Evolutionary conservation across 257 asterid genomes (phyloP).

Genomic region (Plantago elongata): DNA sequence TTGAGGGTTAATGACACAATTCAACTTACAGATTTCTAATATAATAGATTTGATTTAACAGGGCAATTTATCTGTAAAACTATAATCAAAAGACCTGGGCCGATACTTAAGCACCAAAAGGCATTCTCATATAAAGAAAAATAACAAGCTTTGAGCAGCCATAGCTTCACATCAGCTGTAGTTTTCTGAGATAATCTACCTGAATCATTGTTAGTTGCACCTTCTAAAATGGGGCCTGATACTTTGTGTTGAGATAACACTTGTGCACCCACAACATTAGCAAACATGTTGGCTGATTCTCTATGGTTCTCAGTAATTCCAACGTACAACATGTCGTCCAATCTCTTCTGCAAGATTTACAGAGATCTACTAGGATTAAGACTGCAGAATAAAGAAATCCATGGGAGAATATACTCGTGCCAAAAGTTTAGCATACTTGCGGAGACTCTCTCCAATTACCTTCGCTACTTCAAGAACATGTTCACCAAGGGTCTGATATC

Average conservation of each 20-base stretch:
- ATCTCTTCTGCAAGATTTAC: slow-evolving; percentile 77
- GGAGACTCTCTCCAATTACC: slow-evolving; percentile 42
- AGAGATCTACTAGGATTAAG: slow-evolving; percentile 32
- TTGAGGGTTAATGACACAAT: no score
- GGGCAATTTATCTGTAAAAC: no score
- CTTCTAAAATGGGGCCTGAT: slow-evolving; percentile 34
- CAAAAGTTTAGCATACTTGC: slow-evolving; percentile 8
- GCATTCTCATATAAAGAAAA: no score
- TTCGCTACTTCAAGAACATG: slow-evolving; percentile 89
- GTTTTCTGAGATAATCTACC: slow-evolving; percentile 33
- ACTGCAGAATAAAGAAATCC: slow-evolving; percentile 20
- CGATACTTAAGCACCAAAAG: no score
- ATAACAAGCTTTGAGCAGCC: no score
- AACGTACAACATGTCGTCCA: slow-evolving; percentile 82
- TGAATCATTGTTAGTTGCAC: slow-evolving; percentile 31
- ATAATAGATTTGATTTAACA: no score
- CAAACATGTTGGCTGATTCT: slow-evolving; percentile 90
- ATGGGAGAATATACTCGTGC: slow-evolving; percentile 5
- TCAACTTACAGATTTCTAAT: no score
- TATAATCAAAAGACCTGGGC: no score
- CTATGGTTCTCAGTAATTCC: slow-evolving; percentile 92
- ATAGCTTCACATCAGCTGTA: no score
- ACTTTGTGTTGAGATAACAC: slow-evolving; percentile 63
- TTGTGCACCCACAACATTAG: slow-evolving; percentile 88
- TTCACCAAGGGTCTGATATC: slow-evolving; percentile 64